Evolutionary conservation across 129 eudicot species (phyloP).

Genomic region (Tagetes patula): DNA sequence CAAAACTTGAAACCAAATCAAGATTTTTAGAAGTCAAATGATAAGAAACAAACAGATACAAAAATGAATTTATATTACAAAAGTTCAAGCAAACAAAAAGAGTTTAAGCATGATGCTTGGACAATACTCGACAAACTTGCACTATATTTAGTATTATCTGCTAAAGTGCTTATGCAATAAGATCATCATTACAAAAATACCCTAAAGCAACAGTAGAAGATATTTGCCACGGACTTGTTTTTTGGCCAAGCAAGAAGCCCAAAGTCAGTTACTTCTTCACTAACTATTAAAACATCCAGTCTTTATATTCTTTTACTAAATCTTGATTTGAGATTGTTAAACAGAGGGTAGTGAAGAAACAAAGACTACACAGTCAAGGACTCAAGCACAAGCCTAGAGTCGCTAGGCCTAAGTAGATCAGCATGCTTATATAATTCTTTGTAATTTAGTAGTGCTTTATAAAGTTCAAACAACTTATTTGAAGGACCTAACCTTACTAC

Average conservation of each 20-base stretch:
- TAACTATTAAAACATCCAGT: neutral
- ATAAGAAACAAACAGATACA: neutral
- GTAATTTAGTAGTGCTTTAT: neutral
- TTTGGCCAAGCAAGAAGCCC: conserved; percentile 6
- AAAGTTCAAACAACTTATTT: neutral
- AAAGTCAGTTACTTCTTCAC: neutral
- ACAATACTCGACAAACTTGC: neutral
- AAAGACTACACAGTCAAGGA: neutral
- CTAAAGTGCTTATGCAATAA: neutral
- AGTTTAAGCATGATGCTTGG: neutral
- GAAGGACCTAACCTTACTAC: neutral
- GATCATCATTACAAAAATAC: neutral
- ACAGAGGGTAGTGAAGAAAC: neutral
- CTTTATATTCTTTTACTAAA: neutral
- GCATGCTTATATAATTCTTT: neutral
- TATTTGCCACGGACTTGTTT: neutral
- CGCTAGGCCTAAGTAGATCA: neutral
- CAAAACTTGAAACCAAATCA: neutral
- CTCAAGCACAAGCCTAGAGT: conserved; percentile 3
- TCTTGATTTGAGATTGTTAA: neutral
- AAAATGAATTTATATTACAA: neutral
- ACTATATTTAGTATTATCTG: neutral
- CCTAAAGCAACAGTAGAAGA: neutral
- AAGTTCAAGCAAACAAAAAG: neutral
- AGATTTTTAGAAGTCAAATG: neutral